phyloP scores from a whole-genome alignment of 768 basidiomycete species.

The Lactifluus volemus region DNA sequence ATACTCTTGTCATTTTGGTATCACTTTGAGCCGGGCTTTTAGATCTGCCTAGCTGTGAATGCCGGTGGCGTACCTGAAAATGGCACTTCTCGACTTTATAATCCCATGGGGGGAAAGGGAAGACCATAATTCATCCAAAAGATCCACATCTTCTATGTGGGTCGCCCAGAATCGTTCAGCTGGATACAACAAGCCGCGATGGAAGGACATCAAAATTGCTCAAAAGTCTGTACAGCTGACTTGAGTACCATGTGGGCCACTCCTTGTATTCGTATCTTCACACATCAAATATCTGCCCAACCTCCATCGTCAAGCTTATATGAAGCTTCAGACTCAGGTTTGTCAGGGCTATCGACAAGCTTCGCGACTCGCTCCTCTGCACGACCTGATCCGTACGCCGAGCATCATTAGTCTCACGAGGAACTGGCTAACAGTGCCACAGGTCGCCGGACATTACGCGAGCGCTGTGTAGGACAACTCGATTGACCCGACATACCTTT shows the following conservation, averaged over 20 bases:
- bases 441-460: too few relatives aligned
- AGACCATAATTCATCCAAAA: not conserved
- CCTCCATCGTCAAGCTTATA: constrained; percentile 90
- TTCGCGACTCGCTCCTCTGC: constrained; percentile 89
- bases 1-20: not conserved
- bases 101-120: not conserved
- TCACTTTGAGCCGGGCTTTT: not conserved
- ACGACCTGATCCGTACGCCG: constrained; percentile 45
- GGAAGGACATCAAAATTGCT: not conserved
- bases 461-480: not conserved
- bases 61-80: not conserved
- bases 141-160: not conserved
- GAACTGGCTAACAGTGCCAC: not conserved
- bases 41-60: not conserved
- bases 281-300: constrained; percentile 68
- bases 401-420: not conserved
- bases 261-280: not conserved
- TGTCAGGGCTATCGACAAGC: constrained; percentile 81
- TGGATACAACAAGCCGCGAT: too few relatives aligned
- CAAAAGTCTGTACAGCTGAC: not conserved
- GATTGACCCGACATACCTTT: constrained; percentile 45
- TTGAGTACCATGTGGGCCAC: not conserved
- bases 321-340: constrained; percentile 84
- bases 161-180: too few relatives aligned
- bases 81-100: not conserved